Conservation (phyloP, 2,329 filamentous ascomycete genomes). For the Penicillium rolfsii region DNA sequence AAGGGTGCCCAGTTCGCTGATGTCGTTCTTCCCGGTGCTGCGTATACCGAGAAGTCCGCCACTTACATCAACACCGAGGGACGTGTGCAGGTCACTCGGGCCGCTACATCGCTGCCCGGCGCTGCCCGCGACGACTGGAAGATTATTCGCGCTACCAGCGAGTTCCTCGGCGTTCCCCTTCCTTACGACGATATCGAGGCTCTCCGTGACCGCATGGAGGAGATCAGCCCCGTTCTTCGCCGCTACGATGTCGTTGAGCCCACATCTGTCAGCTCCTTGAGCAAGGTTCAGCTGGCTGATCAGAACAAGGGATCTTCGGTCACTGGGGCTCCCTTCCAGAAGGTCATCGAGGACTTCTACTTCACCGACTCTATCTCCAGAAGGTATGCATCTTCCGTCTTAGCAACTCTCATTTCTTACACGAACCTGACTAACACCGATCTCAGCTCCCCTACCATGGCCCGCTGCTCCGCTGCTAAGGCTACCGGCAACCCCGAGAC, state of each 20-base stretch:
- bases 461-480: constrained; percentile 92
- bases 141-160: constrained; percentile 89
- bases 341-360: constrained; percentile 93
- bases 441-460: constrained; percentile 91
- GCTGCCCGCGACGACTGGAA: constrained; percentile 97
- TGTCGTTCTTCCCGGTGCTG: constrained; percentile 87
- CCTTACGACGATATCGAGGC: constrained; percentile 91
- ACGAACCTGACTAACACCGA: constrained; percentile 18
- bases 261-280: constrained; percentile 71
- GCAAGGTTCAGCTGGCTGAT: constrained; percentile 93
- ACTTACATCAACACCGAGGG: constrained; percentile 99
- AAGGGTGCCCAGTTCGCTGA: constrained; percentile 90
- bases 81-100: constrained; percentile 89
- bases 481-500: constrained; percentile 76
- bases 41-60: constrained; percentile 94
- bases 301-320: constrained; percentile 86
- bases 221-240: constrained; percentile 88
- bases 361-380: constrained; percentile 97
- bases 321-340: constrained; percentile 75
- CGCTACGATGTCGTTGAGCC: constrained; percentile 91
- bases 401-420: too few species aligned
- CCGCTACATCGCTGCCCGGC: constrained; percentile 84
- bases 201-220: constrained; percentile 88
- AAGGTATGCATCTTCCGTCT: constrained; percentile 65
- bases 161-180: constrained; percentile 84